A percentile compares a stretch with the other conserved stretches of the same genome.
These are phyloP conservation scores for Epichloe scottii DNA, from an alignment of 2,329 filamentous ascomycete species.

Conservation along the genomic window DNA sequence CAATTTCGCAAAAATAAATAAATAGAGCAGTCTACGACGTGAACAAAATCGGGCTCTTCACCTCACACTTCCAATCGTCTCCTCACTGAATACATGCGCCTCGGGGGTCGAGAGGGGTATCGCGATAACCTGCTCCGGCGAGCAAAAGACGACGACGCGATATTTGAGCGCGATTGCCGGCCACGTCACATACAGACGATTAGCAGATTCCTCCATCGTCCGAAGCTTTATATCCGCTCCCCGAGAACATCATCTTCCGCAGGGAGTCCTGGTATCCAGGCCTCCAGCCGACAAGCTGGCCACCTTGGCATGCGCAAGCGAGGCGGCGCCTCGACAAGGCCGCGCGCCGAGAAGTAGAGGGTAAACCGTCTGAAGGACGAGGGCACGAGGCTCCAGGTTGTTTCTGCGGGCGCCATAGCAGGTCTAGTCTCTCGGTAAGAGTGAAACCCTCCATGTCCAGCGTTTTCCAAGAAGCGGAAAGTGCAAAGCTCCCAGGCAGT, in stretches of 20 bases:
- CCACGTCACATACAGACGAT: background rate
- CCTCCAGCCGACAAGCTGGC: constrained; percentile 4
- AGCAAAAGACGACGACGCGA: too few species aligned
- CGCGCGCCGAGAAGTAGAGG: constrained; percentile 22
- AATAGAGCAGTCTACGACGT: background rate
- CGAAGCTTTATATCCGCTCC: too few species aligned
- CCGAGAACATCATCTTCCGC: background rate
- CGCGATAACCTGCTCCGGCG: too few species aligned
- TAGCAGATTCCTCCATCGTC: too few species aligned
- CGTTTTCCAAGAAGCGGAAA: too few species aligned
- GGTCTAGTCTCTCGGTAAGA: constrained; percentile 75
- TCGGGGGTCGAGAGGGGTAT: too few species aligned
- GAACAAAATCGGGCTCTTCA: too few species aligned
- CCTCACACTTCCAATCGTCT: too few species aligned
- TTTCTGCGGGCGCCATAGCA: constrained; percentile 48
- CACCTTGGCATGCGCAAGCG: constrained; percentile 2
- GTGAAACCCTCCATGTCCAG: background rate
- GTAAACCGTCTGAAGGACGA: constrained; percentile 44
- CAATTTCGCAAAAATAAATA: background rate
- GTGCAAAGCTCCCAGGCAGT: too few species aligned
- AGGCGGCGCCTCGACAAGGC: constrained; percentile 4
- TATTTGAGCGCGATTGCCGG: too few species aligned
- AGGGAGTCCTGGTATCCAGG: background rate
- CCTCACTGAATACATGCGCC: too few species aligned
- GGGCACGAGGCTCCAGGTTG: constrained; percentile 44